Conservation (phyloP, 768 basidiomycete genomes). For the Crepidotus variabilis region DNA sequence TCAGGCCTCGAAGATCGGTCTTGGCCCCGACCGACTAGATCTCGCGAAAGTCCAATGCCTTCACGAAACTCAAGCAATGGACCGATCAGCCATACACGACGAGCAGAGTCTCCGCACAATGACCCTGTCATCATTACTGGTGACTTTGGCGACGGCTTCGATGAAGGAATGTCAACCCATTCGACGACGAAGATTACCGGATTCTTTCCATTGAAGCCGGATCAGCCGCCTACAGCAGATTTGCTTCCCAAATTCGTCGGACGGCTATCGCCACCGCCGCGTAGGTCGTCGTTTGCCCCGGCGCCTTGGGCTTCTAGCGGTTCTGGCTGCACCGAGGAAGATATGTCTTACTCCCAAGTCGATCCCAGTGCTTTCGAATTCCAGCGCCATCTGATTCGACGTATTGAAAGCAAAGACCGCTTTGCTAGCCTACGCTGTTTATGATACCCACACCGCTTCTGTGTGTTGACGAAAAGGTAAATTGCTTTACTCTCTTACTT, state of each 20-base stretch:
- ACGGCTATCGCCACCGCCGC: constrained; percentile 30
- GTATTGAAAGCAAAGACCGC: constrained; percentile 27
- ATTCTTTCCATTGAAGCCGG: constrained; percentile 28
- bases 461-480: not conserved
- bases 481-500: not conserved
- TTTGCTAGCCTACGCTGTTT: not conserved
- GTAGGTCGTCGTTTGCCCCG: constrained; percentile 29
- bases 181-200: constrained; percentile 33
- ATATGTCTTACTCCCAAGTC: constrained; percentile 27
- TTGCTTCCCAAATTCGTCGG: constrained; percentile 14
- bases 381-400: constrained; percentile 35
- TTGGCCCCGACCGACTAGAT: constrained; percentile 7
- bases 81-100: not conserved
- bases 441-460: not conserved
- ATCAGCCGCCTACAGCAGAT: constrained; percentile 16
- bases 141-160: not conserved
- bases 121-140: not conserved
- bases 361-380: constrained; percentile 34
- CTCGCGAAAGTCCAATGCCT: constrained; percentile 10
- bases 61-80: constrained; percentile 6
- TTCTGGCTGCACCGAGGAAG: constrained; percentile 25
- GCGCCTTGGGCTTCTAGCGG: constrained; percentile 35
- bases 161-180: not conserved
- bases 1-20: constrained; percentile 4
- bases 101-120: not conserved